These are phyloP conservation scores for Cardamine resedifolia DNA, from an alignment of 345 rosid species.

Conservation along the genomic window DNA sequence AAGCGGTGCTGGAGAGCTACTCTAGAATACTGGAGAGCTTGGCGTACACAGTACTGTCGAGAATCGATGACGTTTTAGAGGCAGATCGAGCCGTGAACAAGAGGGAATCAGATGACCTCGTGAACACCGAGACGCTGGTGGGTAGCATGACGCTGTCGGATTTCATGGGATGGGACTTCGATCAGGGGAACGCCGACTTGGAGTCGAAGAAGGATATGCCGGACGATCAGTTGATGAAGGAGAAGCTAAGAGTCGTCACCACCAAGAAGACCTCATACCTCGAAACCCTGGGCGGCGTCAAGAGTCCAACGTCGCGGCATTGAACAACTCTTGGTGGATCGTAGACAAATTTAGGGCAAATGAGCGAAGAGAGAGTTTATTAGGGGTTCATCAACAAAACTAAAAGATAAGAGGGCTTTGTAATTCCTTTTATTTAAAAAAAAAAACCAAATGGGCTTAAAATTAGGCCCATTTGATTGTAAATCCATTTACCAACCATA, in stretches of 20 bases:
- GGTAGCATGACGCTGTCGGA: slow-evolving; percentile 56
- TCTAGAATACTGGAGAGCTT: slow-evolving; percentile 91
- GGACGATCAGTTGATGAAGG: slow-evolving; percentile 43
- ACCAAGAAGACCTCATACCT: slow-evolving; percentile 63
- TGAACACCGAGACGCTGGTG: slow-evolving; percentile 35
- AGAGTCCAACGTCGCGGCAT: slow-evolving; percentile 64
- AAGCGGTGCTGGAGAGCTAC: slow-evolving; percentile 88
- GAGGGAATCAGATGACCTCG: slow-evolving; percentile 25
- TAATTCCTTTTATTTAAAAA: background rate
- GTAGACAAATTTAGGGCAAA: background rate
- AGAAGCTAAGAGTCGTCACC: slow-evolving; percentile 38
- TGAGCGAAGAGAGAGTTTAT: background rate
- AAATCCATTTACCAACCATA: background rate
- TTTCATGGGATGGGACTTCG: slow-evolving; percentile 79
- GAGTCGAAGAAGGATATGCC: slow-evolving; percentile 41
- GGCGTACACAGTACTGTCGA: slow-evolving; percentile 74
- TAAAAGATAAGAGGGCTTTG: background rate
- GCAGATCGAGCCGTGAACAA: slow-evolving; percentile 57
- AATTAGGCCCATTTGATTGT: slow-evolving; percentile 3
- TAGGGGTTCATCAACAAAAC: background rate
- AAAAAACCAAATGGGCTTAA: background rate
- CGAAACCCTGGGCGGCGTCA: slow-evolving; percentile 57
- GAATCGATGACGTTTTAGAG: slow-evolving; percentile 79
- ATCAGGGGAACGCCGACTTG: slow-evolving; percentile 35
- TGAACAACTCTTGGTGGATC: slow-evolving; percentile 2